Conservation (phyloP, 179 eudicot genomes). For the Patellifolia procumbens region DNA sequence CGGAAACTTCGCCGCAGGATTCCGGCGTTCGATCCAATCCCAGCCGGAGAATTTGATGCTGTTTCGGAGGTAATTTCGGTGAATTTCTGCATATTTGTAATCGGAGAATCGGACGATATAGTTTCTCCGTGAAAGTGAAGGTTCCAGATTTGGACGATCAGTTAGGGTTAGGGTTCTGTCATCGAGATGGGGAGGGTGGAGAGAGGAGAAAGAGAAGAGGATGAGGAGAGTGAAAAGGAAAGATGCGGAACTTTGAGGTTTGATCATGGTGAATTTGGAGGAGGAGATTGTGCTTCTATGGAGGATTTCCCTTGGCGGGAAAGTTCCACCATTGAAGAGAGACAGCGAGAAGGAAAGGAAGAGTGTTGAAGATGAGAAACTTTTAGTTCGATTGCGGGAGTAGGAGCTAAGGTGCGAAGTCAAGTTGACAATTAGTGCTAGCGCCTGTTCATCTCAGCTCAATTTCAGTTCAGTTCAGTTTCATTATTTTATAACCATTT, state of each 20-base stretch:
- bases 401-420: neutral
- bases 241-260: slow-evolving; percentile 21
- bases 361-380: neutral
- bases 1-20: slow-evolving; percentile 61
- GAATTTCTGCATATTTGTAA: slow-evolving; percentile 49
- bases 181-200: slow-evolving; percentile 9
- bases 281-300: neutral
- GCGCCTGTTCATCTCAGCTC: no score
- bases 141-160: neutral
- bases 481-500: no score
- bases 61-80: slow-evolving; percentile 40
- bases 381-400: neutral
- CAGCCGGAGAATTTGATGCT: slow-evolving; percentile 38
- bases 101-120: slow-evolving; percentile 59
- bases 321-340: slow-evolving; percentile 26
- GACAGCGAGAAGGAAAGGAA: neutral
- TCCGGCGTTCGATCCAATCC: slow-evolving; percentile 66
- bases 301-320: slow-evolving; percentile 26
- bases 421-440: neutral
- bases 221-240: slow-evolving; percentile 28
- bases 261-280: slow-evolving; percentile 33
- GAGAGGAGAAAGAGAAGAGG: slow-evolving; percentile 24
- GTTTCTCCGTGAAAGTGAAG: slow-evolving; percentile 23
- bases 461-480: no score
- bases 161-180: slow-evolving; percentile 38